Evolutionary conservation across 2,329 filamentous ascomycete species (phyloP).

Genomic region (Aspergillus floridensis): DNA sequence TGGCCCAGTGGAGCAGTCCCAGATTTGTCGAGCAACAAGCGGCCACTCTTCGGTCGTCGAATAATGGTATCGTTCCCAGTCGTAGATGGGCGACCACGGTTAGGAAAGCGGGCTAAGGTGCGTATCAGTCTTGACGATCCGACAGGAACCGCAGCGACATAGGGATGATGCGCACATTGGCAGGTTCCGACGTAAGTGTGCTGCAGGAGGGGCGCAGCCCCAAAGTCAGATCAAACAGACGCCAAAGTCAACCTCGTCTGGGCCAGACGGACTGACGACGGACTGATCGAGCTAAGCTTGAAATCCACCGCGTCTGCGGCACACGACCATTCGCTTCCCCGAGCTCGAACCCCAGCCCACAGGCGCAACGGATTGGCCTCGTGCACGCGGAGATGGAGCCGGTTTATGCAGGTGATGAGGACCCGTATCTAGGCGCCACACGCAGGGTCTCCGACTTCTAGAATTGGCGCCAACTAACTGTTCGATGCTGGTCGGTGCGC

Average conservation of each 20-base stretch:
- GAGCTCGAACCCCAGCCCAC: slow-evolving; percentile 24
- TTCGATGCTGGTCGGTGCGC: slow-evolving; percentile 20
- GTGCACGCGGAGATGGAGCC: slow-evolving; percentile 29
- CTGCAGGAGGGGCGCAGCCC: background rate
- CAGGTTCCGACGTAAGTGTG: slow-evolving; percentile 12
- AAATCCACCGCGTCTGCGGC: slow-evolving; percentile 29
- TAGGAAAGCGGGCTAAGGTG: slow-evolving; percentile 25
- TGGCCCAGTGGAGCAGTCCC: slow-evolving; percentile 23
- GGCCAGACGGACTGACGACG: slow-evolving; percentile 19
- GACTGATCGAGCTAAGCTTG: slow-evolving; percentile 23
- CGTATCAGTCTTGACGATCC: slow-evolving; percentile 31
- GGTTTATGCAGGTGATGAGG: slow-evolving; percentile 37
- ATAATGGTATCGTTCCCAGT: slow-evolving; percentile 21
- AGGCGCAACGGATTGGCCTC: slow-evolving; percentile 25
- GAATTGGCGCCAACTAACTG: slow-evolving; percentile 24
- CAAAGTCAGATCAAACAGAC: slow-evolving; percentile 14
- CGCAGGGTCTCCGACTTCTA: slow-evolving; percentile 21
- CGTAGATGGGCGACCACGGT: slow-evolving; percentile 30
- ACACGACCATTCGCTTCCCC: slow-evolving; percentile 24
- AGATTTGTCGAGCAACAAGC: slow-evolving; percentile 10
- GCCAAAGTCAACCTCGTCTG: slow-evolving; percentile 16
- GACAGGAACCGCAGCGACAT: slow-evolving; percentile 28
- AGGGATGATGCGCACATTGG: slow-evolving; percentile 35
- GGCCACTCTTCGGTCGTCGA: slow-evolving; percentile 23
- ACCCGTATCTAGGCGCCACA: slow-evolving; percentile 25